Conservation (phyloP, 1,284 basidiomycete species). For the Wallemia ichthyophaga region DNA sequence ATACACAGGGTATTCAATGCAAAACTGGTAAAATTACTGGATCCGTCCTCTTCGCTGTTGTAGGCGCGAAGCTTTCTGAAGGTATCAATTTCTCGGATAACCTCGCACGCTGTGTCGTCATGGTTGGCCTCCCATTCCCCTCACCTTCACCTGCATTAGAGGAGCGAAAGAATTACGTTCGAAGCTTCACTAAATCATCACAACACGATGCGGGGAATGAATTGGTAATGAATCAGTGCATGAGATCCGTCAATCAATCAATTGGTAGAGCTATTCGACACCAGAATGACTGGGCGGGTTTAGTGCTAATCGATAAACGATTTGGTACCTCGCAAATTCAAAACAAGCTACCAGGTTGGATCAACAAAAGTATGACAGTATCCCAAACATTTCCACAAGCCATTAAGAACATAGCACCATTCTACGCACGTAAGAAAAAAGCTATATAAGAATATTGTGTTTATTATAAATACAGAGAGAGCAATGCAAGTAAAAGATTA, state of each 20-base stretch:
- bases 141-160: constrained; percentile 58
- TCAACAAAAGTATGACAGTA: constrained; percentile 31
- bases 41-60: constrained; percentile 37
- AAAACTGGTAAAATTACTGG: background rate
- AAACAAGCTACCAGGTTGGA: constrained; percentile 61
- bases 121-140: constrained; percentile 80
- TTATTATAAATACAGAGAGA: background rate
- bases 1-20: background rate
- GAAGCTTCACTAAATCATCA: constrained; percentile 15
- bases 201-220: background rate
- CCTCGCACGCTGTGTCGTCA: constrained; percentile 22
- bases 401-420: constrained; percentile 27
- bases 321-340: constrained; percentile 36
- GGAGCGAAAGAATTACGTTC: constrained; percentile 69
- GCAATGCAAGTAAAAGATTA: background rate
- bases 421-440: constrained; percentile 4
- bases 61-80: constrained; percentile 87
- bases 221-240: background rate
- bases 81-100: constrained; percentile 67
- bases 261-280: constrained; percentile 68
- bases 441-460: background rate
- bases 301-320: constrained; percentile 38
- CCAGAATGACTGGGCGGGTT: constrained; percentile 43
- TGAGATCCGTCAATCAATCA: background rate
- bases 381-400: constrained; percentile 41